These are phyloP conservation scores for Penicillium paradoxum DNA, from an alignment of 495 filamentous ascomycete genomes.

Conservation along the genomic window DNA sequence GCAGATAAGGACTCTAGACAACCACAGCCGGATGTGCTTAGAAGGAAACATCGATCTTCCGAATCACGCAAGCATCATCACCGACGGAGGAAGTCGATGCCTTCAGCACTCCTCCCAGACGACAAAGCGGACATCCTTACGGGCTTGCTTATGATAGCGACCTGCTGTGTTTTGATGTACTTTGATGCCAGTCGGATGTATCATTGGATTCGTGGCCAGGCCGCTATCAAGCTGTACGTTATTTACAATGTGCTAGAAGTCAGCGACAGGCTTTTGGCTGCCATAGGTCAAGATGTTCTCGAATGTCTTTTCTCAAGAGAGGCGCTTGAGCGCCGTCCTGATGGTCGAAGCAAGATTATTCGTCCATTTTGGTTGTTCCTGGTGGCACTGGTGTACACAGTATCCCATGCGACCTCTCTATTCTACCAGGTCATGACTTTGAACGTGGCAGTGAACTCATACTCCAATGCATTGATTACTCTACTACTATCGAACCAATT, in stretches of 20 bases:
- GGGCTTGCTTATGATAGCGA: slow-evolving; percentile 76
- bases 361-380: slow-evolving; percentile 88
- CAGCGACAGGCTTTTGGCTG: slow-evolving; percentile 79
- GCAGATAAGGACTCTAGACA: slow-evolving; percentile 21
- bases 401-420: slow-evolving; percentile 75
- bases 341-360: slow-evolving; percentile 89
- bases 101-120: slow-evolving; percentile 74
- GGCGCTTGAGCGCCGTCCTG: slow-evolving; percentile 77
- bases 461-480: slow-evolving; percentile 91
- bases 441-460: slow-evolving; percentile 97
- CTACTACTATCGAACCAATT: slow-evolving; percentile 93
- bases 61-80: slow-evolving; percentile 49
- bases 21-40: slow-evolving; percentile 19
- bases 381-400: slow-evolving; percentile 80
- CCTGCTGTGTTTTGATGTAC: slow-evolving; percentile 79
- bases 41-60: slow-evolving; percentile 29
- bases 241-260: slow-evolving; percentile 96
- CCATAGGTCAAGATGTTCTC: slow-evolving; percentile 90
- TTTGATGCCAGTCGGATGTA: slow-evolving; percentile 98
- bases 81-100: slow-evolving; percentile 73
- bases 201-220: slow-evolving; percentile 92
- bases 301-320: slow-evolving; percentile 93
- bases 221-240: slow-evolving; percentile 95
- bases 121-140: slow-evolving; percentile 96
- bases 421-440: slow-evolving; percentile 98